These are phyloP conservation scores for Amanita molliuscula DNA, from an alignment of 768 basidiomycete genomes.

Conservation along the genomic window DNA sequence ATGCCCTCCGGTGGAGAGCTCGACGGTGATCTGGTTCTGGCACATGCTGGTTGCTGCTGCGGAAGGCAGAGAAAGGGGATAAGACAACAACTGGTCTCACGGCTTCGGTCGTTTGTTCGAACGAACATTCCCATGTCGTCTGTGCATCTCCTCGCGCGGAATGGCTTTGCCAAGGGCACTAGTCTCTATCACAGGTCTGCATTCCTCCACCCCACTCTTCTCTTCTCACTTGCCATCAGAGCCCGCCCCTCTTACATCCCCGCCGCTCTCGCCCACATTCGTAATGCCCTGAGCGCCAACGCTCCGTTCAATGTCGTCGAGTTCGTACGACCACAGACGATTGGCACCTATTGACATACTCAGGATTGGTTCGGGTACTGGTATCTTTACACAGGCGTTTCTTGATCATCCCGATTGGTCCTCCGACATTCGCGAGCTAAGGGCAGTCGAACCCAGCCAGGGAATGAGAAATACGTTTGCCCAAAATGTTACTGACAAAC, in stretches of 20 bases:
- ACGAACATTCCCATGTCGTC: slow-evolving; percentile 16
- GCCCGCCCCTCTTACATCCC: slow-evolving; percentile 78
- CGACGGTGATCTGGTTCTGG: slow-evolving; percentile 9
- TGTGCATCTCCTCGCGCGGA: slow-evolving; percentile 59
- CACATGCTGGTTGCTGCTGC: neutral
- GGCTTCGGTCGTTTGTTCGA: too few species aligned
- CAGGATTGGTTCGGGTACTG: slow-evolving; percentile 80
- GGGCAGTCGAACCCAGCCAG: slow-evolving; percentile 73
- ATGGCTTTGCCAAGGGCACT: slow-evolving; percentile 71
- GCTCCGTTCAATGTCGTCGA: slow-evolving; percentile 55
- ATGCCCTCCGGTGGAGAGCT: slow-evolving; percentile 5
- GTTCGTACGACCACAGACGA: slow-evolving; percentile 27
- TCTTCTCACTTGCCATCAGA: slow-evolving; percentile 23
- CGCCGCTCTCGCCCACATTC: slow-evolving; percentile 51
- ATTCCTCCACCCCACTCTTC: neutral
- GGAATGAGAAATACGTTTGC: slow-evolving; percentile 78
- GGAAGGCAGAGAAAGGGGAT: neutral
- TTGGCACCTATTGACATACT: neutral
- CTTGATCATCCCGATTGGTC: slow-evolving; percentile 53
- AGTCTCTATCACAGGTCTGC: slow-evolving; percentile 68
- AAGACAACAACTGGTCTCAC: neutral
- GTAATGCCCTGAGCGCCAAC: slow-evolving; percentile 23
- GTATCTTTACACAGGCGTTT: slow-evolving; percentile 80
- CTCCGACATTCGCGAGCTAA: slow-evolving; percentile 37
- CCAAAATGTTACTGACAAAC: slow-evolving; percentile 41